These are phyloP conservation scores for Rhamnella rubrinervis DNA, from an alignment of 331 rosid species.

Conservation along the genomic window DNA sequence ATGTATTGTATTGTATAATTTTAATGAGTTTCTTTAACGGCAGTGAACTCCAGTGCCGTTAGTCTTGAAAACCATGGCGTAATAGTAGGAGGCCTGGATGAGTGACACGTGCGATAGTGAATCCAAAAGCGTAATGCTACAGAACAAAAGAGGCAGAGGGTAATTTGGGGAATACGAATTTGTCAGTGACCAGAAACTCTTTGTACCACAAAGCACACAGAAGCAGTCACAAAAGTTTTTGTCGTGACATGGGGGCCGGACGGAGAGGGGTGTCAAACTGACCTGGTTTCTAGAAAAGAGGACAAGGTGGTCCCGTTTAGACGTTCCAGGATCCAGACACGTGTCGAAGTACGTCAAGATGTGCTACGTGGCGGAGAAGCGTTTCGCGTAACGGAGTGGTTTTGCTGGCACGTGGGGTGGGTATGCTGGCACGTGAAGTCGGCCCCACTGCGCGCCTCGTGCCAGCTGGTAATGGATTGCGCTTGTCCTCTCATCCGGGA, in stretches of 20 bases:
- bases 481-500: conserved; percentile 23
- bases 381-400: not conserved
- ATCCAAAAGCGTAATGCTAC: not conserved
- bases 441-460: conserved; percentile 8
- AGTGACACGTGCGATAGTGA: conserved; percentile 19
- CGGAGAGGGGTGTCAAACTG: conserved; percentile 25
- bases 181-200: conserved; percentile 4
- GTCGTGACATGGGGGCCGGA: conserved; percentile 22
- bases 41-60: not conserved
- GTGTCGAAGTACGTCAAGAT: not conserved
- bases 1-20: too few species aligned
- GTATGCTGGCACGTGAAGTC: conserved; percentile 43
- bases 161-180: conserved; percentile 8
- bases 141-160: conserved; percentile 10
- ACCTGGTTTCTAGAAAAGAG: conserved; percentile 31
- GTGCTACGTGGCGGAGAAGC: conserved; percentile 15
- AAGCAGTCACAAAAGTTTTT: conserved; percentile 30
- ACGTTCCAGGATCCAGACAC: conserved; percentile 32
- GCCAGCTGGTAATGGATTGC: conserved; percentile 30
- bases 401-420: conserved; percentile 32
- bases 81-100: not conserved
- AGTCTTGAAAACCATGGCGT: not conserved
- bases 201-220: not conserved
- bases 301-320: conserved; percentile 44
- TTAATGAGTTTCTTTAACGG: too few species aligned